Percentiles rank a stretch among this genome's conserved stretches.
Evolutionary conservation across 2,329 filamentous ascomycete genomes (phyloP).

Genomic region (Neospermospora avenae): DNA sequence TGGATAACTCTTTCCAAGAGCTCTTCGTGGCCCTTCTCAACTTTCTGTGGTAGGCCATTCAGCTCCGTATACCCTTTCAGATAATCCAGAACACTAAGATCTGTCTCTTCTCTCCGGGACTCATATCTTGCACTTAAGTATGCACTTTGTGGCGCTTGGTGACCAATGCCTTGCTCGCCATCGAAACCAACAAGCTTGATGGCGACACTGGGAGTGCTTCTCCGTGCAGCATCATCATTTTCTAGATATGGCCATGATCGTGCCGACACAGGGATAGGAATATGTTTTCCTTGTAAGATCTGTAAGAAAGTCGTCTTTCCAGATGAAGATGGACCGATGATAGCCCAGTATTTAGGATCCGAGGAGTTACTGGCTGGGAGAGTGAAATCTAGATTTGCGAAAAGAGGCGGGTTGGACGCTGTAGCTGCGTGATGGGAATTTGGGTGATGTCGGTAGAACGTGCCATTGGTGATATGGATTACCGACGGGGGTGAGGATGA

Average conservation of each 20-base stretch:
- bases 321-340: slow-evolving; percentile 75
- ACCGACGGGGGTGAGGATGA: slow-evolving; percentile 48
- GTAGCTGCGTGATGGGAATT: slow-evolving; percentile 42
- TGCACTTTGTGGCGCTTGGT: slow-evolving; percentile 61
- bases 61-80: slow-evolving; percentile 78
- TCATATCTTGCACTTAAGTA: slow-evolving; percentile 92
- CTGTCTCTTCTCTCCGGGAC: slow-evolving; percentile 77
- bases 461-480: slow-evolving; percentile 72
- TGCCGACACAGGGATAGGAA: slow-evolving; percentile 72
- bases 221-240: slow-evolving; percentile 46
- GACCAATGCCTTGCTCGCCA: slow-evolving; percentile 59
- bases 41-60: slow-evolving; percentile 62
- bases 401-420: slow-evolving; percentile 64
- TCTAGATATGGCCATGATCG: slow-evolving; percentile 77
- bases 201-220: slow-evolving; percentile 58
- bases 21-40: slow-evolving; percentile 46
- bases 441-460: slow-evolving; percentile 78
- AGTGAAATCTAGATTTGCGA: slow-evolving; percentile 66
- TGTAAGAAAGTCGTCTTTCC: slow-evolving; percentile 83
- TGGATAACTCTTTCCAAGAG: slow-evolving; percentile 60
- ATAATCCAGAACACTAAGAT: slow-evolving; percentile 81
- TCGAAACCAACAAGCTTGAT: slow-evolving; percentile 92
- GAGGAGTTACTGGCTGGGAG: slow-evolving; percentile 54
- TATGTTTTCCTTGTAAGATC: slow-evolving; percentile 69
- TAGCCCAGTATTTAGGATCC: slow-evolving; percentile 67